A percentile compares a stretch with the other conserved stretches of the same genome.
These are phyloP conservation scores for Stagonosporopsis tanaceti DNA, from an alignment of 2,329 filamentous ascomycete species.

Conservation along the genomic window DNA sequence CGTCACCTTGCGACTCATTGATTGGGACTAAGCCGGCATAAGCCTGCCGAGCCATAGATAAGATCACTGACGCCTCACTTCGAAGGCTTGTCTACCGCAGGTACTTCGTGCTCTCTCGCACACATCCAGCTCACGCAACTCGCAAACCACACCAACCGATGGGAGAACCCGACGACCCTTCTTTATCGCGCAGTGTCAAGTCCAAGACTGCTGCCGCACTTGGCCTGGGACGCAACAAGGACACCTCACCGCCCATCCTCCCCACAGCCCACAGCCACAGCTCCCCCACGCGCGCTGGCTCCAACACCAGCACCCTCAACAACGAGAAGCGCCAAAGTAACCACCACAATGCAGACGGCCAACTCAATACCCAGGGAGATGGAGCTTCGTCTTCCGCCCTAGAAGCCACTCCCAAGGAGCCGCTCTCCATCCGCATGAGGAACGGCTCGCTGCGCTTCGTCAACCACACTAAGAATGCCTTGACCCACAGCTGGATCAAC, in stretches of 20 bases:
- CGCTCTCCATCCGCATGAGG: constrained; percentile 59
- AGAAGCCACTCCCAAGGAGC: constrained; percentile 52
- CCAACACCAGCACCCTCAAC: constrained; percentile 26
- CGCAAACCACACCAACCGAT: constrained; percentile 52
- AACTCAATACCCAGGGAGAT: constrained; percentile 56
- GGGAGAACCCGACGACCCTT: constrained; percentile 63
- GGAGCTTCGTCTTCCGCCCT: constrained; percentile 63
- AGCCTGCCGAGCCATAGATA: constrained; percentile 29
- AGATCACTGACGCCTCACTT: constrained; percentile 33
- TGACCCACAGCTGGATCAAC: constrained; percentile 81
- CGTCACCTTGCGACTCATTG: constrained; percentile 12
- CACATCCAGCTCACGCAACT: constrained; percentile 15
- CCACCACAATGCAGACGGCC: constrained; percentile 25
- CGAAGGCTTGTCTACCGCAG: constrained; percentile 19
- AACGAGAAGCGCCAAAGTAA: constrained; percentile 33
- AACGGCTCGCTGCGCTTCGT: constrained; percentile 61
- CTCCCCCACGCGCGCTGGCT: constrained; percentile 25
- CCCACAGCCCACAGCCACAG: constrained; percentile 37
- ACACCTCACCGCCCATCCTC: constrained; percentile 39
- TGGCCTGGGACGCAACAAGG: constrained; percentile 51
- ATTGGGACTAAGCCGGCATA: constrained; percentile 21
- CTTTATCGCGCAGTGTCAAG: constrained; percentile 60
- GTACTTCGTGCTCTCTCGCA: constrained; percentile 14
- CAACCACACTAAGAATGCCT: constrained; percentile 63
- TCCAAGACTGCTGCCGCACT: constrained; percentile 57